A percentile compares a stretch with the other conserved stretches of the same genome.
Conservation (phyloP, 1,284 basidiomycete genomes). For the Pholiota adiposa region DNA sequence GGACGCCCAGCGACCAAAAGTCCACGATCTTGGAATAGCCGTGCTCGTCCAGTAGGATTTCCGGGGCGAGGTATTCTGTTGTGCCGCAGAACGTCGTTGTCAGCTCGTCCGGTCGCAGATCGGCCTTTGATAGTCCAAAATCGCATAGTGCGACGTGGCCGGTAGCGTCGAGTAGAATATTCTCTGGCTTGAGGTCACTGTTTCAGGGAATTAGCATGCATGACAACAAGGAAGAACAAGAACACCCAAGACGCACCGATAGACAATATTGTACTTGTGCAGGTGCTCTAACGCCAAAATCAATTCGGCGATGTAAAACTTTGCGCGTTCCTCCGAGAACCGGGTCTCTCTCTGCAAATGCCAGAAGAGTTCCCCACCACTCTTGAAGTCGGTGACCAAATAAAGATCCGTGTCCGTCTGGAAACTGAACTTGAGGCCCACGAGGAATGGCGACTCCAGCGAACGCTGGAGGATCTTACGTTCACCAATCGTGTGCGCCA, state of each 20-base stretch:
- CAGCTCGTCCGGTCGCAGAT: slow-evolving; percentile 91
- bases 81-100: slow-evolving; percentile 99
- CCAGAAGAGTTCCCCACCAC: slow-evolving; percentile 98
- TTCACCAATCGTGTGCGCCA: slow-evolving; percentile 99
- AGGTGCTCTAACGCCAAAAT: slow-evolving; percentile 94
- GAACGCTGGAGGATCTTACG: slow-evolving; percentile 97
- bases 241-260: slow-evolving; percentile 61
- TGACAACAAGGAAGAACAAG: background rate
- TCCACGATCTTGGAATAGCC: slow-evolving; percentile 99
- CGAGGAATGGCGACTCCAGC: slow-evolving; percentile 94
- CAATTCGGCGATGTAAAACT: slow-evolving; percentile 96
- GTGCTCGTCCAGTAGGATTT: slow-evolving; percentile 98
- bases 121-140: slow-evolving; percentile 96
- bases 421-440: slow-evolving; percentile 98
- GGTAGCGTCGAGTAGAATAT: slow-evolving; percentile 95
- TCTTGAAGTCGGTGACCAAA: slow-evolving; percentile 99
- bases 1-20: slow-evolving; percentile 95
- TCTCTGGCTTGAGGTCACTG: slow-evolving; percentile 95
- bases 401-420: slow-evolving; percentile 97
- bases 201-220: background rate
- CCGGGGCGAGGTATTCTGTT: slow-evolving; percentile 96
- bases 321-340: slow-evolving; percentile 90
- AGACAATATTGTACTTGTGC: slow-evolving; percentile 97
- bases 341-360: slow-evolving; percentile 95
- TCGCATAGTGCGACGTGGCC: slow-evolving; percentile 97